Base-by-base conservation (phyloP, 2,329 filamentous ascomycete genomes). In the Fusarium buharicum region DNA sequence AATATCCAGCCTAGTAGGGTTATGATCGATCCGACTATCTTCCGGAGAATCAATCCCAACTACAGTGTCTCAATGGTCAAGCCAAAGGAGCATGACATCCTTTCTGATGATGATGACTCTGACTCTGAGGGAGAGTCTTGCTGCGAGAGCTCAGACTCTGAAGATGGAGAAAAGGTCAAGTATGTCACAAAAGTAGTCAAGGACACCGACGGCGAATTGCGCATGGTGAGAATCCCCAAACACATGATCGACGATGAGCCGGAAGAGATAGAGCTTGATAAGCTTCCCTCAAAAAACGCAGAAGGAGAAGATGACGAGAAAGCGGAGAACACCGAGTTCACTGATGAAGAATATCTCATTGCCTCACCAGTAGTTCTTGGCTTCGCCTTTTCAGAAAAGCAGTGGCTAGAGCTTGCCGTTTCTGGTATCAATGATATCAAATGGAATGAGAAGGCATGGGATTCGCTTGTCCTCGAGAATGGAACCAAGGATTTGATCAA, bases 371-470 rank as follows among this genome's bases (percentile, higher is more conserved):
- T 96, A 1, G 91, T 96, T 0, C 83, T 96, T 2, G 93, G 93
- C 0, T 97, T 96, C 69, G 86, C 91, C 1, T 96, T 97, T 73
- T 87, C 86, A 1, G 92, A 96, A 76, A 97, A 96, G 77, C 81
- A 92, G 10, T 97, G 93, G 93, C 84, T 96, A 1, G 92, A 97
- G 73, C 92, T 97, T 69, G 88, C 87, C 0, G 88, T 97, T 17
- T 91, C 90, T 0, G 88, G 89, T 1, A 84, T 97, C 60, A 84
- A 86, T 39, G 90, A 96, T 4, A 94, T 97, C 60, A 83, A 87
- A 31, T 97, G 91, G 91, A 94, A 96, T 69, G 86, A 90, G 37
- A 83, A 86, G 13, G 93, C 93, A 0, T 97, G 95, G 76, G 86
- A 90, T 44, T 93, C 90, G 0, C 81, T 97, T 27, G 92, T 97